Conservation (phyloP, 768 basidiomycete genomes). For the Leccinum sublutescens region DNA sequence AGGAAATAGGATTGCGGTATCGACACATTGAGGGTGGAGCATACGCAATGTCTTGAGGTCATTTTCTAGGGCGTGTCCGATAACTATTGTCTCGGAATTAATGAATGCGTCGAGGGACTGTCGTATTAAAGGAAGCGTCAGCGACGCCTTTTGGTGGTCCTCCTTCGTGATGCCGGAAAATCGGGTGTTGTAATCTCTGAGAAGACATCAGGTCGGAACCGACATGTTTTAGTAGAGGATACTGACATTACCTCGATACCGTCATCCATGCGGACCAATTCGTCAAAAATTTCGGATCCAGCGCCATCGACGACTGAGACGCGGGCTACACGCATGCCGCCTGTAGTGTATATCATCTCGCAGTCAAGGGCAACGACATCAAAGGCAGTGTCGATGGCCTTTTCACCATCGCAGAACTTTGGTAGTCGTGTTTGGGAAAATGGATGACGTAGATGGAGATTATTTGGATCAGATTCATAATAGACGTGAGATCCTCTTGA, state of each 20-base stretch:
- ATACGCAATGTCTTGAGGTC: slow-evolving; percentile 90
- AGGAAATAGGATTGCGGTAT: slow-evolving; percentile 86
- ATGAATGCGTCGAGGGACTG: slow-evolving; percentile 69
- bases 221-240: neutral
- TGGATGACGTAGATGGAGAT: slow-evolving; percentile 70
- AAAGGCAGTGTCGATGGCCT: slow-evolving; percentile 40
- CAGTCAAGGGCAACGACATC: slow-evolving; percentile 92
- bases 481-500: slow-evolving; percentile 86
- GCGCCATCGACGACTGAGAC: slow-evolving; percentile 84
- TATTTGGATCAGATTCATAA: slow-evolving; percentile 64
- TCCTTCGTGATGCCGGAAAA: slow-evolving; percentile 79
- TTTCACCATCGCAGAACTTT: neutral
- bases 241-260: slow-evolving; percentile 75
- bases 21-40: slow-evolving; percentile 80
- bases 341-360: slow-evolving; percentile 95
- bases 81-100: slow-evolving; percentile 76
- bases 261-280: slow-evolving; percentile 77
- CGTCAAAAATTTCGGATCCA: slow-evolving; percentile 77
- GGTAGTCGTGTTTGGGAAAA: slow-evolving; percentile 53
- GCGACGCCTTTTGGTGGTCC: slow-evolving; percentile 54
- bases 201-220: slow-evolving; percentile 3
- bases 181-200: slow-evolving; percentile 88
- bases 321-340: slow-evolving; percentile 86
- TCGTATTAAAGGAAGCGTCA: slow-evolving; percentile 67
- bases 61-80: slow-evolving; percentile 92